These are phyloP conservation scores for Aspergillus campestris DNA, from an alignment of 495 filamentous ascomycete species.

Conservation along the genomic window DNA sequence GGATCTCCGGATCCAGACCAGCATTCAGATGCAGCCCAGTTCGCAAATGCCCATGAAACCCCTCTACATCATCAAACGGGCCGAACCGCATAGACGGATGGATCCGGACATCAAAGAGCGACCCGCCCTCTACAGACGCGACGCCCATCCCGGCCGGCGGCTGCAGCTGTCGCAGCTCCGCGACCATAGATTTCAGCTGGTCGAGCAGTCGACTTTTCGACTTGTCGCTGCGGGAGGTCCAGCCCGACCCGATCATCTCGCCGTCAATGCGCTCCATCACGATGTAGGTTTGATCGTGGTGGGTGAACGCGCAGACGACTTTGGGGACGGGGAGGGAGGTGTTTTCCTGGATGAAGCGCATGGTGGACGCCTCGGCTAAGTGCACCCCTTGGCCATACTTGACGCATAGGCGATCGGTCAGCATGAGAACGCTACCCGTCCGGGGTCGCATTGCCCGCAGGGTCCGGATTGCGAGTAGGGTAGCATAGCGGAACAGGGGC, in stretches of 20 bases:
- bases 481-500: too few relatives aligned
- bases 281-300: conserved; percentile 35
- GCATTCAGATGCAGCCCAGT: conserved; percentile 26
- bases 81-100: conserved; percentile 24
- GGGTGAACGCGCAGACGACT: conserved; percentile 40
- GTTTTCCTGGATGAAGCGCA: conserved; percentile 37
- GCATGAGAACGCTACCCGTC: conserved; percentile 22
- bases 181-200: conserved; percentile 33
- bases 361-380: conserved; percentile 40
- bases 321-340: conserved; percentile 46
- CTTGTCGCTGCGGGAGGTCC: conserved; percentile 24
- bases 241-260: conserved; percentile 26
- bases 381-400: conserved; percentile 29
- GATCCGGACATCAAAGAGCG: conserved; percentile 33
- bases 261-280: conserved; percentile 45
- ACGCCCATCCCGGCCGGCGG: conserved; percentile 26
- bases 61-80: conserved; percentile 32
- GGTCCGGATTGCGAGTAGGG: too few relatives aligned
- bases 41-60: conserved; percentile 38
- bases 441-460: conserved; percentile 7
- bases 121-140: conserved; percentile 32
- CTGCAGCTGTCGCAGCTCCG: conserved; percentile 31
- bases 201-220: conserved; percentile 34
- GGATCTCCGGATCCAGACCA: conserved; percentile 20
- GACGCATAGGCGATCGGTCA: conserved; percentile 28